phyloP scores from a whole-genome alignment of 805 yeast genomes.

The Yamadazyma philogaea region DNA sequence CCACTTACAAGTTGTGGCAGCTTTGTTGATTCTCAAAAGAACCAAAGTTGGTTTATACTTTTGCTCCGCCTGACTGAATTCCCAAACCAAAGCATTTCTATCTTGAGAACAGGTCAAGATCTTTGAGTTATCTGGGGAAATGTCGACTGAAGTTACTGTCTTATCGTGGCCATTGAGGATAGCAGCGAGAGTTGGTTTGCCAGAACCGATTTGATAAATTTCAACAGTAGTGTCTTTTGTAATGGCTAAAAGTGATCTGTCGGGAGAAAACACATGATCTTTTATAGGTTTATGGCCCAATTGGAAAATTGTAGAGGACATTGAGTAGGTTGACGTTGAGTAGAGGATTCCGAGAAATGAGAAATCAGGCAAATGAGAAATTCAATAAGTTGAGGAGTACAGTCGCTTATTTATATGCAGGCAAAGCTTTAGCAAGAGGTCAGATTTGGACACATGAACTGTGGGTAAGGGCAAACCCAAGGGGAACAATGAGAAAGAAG shows the following conservation, averaged over 20 bases:
- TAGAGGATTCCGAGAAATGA: background rate
- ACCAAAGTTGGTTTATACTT: slow-evolving; percentile 84
- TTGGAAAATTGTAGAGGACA: slow-evolving; percentile 45
- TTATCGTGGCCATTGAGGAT: slow-evolving; percentile 84
- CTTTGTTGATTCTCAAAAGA: slow-evolving; percentile 85
- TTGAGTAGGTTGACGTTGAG: slow-evolving; percentile 14
- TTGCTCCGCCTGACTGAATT: slow-evolving; percentile 55
- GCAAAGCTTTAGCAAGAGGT: too few relatives aligned
- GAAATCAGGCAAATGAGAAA: too few relatives aligned
- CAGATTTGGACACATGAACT: too few relatives aligned
- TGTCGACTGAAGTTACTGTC: slow-evolving; percentile 90
- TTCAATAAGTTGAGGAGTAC: too few relatives aligned
- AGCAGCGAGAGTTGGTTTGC: slow-evolving; percentile 60
- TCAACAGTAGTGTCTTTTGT: slow-evolving; percentile 77
- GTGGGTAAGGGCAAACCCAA: too few relatives aligned
- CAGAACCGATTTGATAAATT: slow-evolving; percentile 54
- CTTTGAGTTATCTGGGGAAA: slow-evolving; percentile 73
- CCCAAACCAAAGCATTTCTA: slow-evolving; percentile 97
- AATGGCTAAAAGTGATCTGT: slow-evolving; percentile 64
- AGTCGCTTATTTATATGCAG: too few relatives aligned
- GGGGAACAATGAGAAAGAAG: too few relatives aligned
- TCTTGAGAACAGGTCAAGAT: slow-evolving; percentile 97
- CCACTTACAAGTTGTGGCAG: slow-evolving; percentile 95
- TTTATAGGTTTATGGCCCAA: slow-evolving; percentile 84
- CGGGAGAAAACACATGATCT: slow-evolving; percentile 84